phyloP scores from a whole-genome alignment of 2,329 filamentous ascomycete species.

The Fusarium tuaranense region DNA sequence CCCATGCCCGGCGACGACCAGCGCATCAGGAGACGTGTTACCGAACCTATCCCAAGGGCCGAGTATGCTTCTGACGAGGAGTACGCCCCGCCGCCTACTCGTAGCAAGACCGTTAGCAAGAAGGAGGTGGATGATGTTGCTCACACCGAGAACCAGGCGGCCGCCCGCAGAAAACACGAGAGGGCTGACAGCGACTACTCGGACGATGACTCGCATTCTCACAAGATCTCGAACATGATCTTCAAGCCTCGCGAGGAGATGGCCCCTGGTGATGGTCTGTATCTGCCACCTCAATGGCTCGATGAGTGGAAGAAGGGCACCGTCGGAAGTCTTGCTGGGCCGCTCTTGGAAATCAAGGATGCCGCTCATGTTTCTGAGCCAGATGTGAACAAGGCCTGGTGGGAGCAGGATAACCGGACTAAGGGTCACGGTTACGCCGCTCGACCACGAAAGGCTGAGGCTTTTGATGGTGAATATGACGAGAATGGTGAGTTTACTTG shows the following conservation, averaged over 20 bases:
- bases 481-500: slow-evolving; percentile 63
- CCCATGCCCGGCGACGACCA: slow-evolving; percentile 37
- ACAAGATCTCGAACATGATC: slow-evolving; percentile 56
- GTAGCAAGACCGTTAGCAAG: slow-evolving; percentile 34
- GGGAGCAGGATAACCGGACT: slow-evolving; percentile 71
- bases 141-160: slow-evolving; percentile 30
- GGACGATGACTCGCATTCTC: slow-evolving; percentile 47
- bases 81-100: slow-evolving; percentile 38
- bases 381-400: slow-evolving; percentile 76
- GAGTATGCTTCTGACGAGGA: slow-evolving; percentile 46
- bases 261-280: slow-evolving; percentile 65
- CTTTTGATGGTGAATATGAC: slow-evolving; percentile 76
- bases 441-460: slow-evolving; percentile 67
- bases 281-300: slow-evolving; percentile 69
- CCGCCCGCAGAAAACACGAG: slow-evolving; percentile 39
- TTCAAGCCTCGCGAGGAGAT: slow-evolving; percentile 57
- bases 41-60: slow-evolving; percentile 45
- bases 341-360: slow-evolving; percentile 70
- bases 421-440: slow-evolving; percentile 60
- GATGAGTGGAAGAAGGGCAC: slow-evolving; percentile 80
- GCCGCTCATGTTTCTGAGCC: slow-evolving; percentile 49
- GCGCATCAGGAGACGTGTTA: slow-evolving; percentile 45
- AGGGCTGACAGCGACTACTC: slow-evolving; percentile 48
- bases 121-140: slow-evolving; percentile 10
- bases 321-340: slow-evolving; percentile 69